phyloP scores from a whole-genome alignment of 2,329 filamentous ascomycete species.

The Penicillium fuscoglaucum region DNA sequence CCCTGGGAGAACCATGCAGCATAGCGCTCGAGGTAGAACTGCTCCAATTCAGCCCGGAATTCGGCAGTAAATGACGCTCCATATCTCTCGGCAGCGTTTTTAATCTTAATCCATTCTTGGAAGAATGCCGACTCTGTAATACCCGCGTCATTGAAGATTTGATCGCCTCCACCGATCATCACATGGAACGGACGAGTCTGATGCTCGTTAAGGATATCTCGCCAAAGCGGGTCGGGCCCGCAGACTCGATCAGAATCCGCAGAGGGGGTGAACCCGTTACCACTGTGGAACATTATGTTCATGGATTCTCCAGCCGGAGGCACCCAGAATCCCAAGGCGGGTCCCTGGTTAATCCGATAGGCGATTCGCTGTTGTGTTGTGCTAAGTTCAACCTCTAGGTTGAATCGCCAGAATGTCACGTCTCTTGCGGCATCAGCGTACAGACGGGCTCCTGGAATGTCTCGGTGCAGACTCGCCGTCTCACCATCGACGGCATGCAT shows the following conservation, averaged over 20 bases:
- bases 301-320: constrained; percentile 80
- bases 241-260: constrained; percentile 78
- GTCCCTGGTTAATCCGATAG: constrained; percentile 92
- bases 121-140: constrained; percentile 75
- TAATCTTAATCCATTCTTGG: constrained; percentile 78
- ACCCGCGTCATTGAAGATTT: constrained; percentile 91
- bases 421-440: constrained; percentile 82
- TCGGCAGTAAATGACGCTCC: constrained; percentile 72
- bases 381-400: constrained; percentile 83
- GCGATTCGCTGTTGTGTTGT: constrained; percentile 80
- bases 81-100: constrained; percentile 77
- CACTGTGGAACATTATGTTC: constrained; percentile 99
- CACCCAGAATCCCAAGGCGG: constrained; percentile 90
- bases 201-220: constrained; percentile 89
- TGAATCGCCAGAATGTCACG: constrained; percentile 96
- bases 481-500: constrained; percentile 66
- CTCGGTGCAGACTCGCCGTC: constrained; percentile 74
- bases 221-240: constrained; percentile 94
- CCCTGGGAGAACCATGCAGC: constrained; percentile 96
- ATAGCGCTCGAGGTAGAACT: constrained; percentile 85
- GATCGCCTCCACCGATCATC: constrained; percentile 96
- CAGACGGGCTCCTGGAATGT: constrained; percentile 77
- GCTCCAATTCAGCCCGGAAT: constrained; percentile 85
- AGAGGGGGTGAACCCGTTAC: constrained; percentile 87
- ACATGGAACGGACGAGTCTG: constrained; percentile 93